These are phyloP conservation scores for Fraxinus baroniana DNA, from an alignment of 305 asterid species.

Conservation along the genomic window DNA sequence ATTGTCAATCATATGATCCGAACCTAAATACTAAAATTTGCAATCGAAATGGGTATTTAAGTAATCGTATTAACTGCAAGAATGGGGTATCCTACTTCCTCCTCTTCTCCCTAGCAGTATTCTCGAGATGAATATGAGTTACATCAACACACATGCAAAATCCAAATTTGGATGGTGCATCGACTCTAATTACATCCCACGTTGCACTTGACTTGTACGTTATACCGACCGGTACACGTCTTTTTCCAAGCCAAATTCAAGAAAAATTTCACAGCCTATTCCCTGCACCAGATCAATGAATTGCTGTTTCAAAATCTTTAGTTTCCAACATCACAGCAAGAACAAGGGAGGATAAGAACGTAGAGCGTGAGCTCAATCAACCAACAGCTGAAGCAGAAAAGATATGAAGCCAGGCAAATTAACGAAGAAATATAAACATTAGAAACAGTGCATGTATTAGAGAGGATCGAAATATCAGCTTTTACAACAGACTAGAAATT, in stretches of 20 bases:
- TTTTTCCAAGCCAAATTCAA: background rate
- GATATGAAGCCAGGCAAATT: background rate
- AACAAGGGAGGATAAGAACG: background rate
- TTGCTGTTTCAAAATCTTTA: background rate
- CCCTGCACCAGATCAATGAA: background rate
- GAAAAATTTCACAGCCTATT: background rate
- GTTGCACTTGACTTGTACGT: too few species aligned
- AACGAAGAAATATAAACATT: constrained; percentile 31
- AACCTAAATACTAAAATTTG: background rate
- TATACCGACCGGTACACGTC: background rate
- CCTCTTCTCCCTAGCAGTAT: background rate
- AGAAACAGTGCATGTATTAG: constrained; percentile 52
- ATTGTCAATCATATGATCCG: background rate
- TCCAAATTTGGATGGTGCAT: background rate
- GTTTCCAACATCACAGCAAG: background rate
- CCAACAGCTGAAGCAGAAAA: background rate
- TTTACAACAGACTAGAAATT: constrained; percentile 70
- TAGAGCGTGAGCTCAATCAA: background rate
- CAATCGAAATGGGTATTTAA: background rate
- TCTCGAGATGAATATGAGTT: background rate
- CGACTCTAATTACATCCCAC: background rate
- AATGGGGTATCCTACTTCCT: background rate
- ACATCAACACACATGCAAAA: background rate
- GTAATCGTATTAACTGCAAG: background rate
- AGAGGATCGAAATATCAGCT: constrained; percentile 55